A percentile compares a stretch with the other conserved stretches of the same genome.
Conservation (phyloP, 805 yeast species). For the Zygosaccharomyces gambellarensis region DNA sequence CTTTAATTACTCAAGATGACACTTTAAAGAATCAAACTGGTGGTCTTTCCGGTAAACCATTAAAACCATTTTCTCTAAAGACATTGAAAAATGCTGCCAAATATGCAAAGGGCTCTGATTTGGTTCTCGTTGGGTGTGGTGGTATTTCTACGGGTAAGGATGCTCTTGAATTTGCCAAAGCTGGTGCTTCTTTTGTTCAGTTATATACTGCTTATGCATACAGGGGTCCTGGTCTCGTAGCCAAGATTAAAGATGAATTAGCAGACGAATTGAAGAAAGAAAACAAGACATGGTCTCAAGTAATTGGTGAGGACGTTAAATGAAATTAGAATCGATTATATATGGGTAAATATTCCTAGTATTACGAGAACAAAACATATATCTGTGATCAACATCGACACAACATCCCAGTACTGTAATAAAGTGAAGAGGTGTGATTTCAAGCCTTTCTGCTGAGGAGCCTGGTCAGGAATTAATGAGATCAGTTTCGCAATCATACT, state of each 20-base stretch:
- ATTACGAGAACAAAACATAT: constrained; percentile 31
- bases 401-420: constrained; percentile 33
- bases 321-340: constrained; percentile 13
- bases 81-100: constrained; percentile 70
- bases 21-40: constrained; percentile 58
- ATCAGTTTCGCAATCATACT: constrained; percentile 30
- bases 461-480: constrained; percentile 34
- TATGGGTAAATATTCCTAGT: constrained; percentile 28
- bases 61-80: constrained; percentile 70
- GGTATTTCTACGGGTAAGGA: constrained; percentile 87
- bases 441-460: constrained; percentile 29
- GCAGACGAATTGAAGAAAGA: constrained; percentile 57
- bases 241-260: constrained; percentile 55
- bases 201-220: constrained; percentile 87
- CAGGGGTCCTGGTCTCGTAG: constrained; percentile 82
- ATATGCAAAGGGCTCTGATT: constrained; percentile 64
- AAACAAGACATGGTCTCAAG: constrained; percentile 80
- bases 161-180: constrained; percentile 84
- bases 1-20: constrained; percentile 46
- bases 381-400: constrained; percentile 33
- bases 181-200: constrained; percentile 89
- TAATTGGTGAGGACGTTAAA: constrained; percentile 59
- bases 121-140: constrained; percentile 89
- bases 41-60: constrained; percentile 89
- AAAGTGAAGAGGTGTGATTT: constrained; percentile 25